phyloP scores from a whole-genome alignment of 192 early-diverging fungal genomes.

The Anaeromyces robustus region DNA sequence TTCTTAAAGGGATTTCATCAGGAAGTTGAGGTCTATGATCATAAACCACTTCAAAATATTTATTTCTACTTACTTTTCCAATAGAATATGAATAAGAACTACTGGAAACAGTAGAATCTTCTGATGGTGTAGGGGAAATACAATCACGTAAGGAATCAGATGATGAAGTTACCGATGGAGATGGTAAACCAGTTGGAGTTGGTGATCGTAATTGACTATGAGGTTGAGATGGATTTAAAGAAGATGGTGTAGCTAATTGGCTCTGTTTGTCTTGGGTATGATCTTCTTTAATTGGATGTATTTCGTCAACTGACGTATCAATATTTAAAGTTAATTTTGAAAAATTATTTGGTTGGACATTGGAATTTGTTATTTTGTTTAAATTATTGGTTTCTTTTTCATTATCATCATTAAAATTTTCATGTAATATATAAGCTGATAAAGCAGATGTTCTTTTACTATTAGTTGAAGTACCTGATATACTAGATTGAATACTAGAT shows the following conservation, averaged over 20 bases:
- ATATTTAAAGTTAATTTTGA: neutral
- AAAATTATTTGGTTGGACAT: too few species aligned
- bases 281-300: neutral
- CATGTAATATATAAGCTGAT: neutral
- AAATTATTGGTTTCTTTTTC: neutral
- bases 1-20: neutral
- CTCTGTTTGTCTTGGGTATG: neutral
- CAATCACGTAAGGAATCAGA: neutral
- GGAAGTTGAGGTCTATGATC: neutral
- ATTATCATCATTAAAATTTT: too few species aligned
- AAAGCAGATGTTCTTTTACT: neutral
- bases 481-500: neutral
- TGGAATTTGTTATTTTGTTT: too few species aligned
- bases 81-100: neutral
- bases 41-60: neutral
- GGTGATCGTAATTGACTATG: neutral
- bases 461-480: neutral
- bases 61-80: neutral
- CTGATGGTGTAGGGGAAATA: neutral
- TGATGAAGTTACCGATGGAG: neutral
- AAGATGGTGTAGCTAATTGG: neutral
- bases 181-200: neutral
- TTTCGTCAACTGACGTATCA: neutral
- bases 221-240: neutral
- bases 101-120: neutral